Conservation (phyloP, 1,284 basidiomycete genomes). For the Ustilago curta region DNA sequence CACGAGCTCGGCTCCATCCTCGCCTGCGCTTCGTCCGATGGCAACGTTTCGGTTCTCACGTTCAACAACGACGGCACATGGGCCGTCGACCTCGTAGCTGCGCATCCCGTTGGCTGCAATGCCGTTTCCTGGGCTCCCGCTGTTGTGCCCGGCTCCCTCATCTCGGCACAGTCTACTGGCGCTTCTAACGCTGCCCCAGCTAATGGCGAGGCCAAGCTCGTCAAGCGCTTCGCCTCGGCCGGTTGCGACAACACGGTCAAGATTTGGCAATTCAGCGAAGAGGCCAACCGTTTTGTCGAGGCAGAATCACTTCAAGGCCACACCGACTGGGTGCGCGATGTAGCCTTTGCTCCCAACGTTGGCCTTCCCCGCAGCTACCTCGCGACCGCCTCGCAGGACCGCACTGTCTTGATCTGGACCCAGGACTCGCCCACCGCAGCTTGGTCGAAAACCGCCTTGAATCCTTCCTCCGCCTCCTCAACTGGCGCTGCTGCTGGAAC, state of each 20-base stretch:
- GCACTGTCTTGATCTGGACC: slow-evolving; percentile 93
- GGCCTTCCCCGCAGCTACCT: slow-evolving; percentile 94
- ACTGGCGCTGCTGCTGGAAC: slow-evolving; percentile 17
- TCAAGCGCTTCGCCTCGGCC: slow-evolving; percentile 81
- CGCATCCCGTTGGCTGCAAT: slow-evolving; percentile 95
- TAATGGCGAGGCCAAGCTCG: slow-evolving; percentile 38
- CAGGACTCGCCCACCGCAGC: slow-evolving; percentile 81
- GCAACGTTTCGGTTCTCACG: slow-evolving; percentile 93
- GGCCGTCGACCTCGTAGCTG: slow-evolving; percentile 93
- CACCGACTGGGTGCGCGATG: slow-evolving; percentile 96
- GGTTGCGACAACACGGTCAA: slow-evolving; percentile 96
- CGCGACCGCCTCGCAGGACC: slow-evolving; percentile 89
- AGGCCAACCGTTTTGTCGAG: slow-evolving; percentile 63
- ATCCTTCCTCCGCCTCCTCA: slow-evolving; percentile 73
- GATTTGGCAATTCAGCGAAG: slow-evolving; percentile 83
- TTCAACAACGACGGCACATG: slow-evolving; percentile 99
- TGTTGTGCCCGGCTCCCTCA: slow-evolving; percentile 80
- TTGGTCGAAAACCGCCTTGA: slow-evolving; percentile 87
- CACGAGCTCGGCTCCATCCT: slow-evolving; percentile 96
- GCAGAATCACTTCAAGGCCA: slow-evolving; percentile 72
- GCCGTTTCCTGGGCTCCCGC: slow-evolving; percentile 98
- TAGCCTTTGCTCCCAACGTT: slow-evolving; percentile 97
- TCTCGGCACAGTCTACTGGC: slow-evolving; percentile 46
- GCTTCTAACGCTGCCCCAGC: slow-evolving; percentile 66
- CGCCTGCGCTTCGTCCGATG: slow-evolving; percentile 97